Percentiles rank a stretch among this genome's conserved stretches.
Conservation (phyloP, 768 basidiomycete genomes). For the Boletus rubroflammeus region DNA sequence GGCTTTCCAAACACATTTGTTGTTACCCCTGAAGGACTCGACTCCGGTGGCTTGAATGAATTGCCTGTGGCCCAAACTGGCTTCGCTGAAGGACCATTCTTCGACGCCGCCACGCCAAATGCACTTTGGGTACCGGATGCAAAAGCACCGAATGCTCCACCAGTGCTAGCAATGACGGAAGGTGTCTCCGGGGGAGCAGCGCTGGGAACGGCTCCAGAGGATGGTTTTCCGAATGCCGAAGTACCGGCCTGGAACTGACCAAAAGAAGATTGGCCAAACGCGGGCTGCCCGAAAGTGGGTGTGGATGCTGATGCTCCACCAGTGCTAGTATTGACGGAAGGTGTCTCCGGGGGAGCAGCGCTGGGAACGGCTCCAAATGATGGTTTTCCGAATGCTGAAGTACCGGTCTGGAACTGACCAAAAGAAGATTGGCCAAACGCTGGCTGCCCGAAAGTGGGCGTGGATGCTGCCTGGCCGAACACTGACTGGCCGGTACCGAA, state of each 20-base stretch:
- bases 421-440: conserved; percentile 38
- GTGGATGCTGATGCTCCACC: conserved; percentile 28
- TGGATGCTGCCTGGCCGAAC: conserved; percentile 27
- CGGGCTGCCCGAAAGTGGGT: conserved; percentile 36
- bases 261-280: conserved; percentile 38
- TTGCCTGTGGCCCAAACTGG: conserved; percentile 21
- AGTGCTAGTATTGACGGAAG: conserved; percentile 9
- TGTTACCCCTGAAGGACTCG: not conserved
- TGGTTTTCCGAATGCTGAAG: conserved; percentile 23
- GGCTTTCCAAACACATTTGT: conserved; percentile 10
- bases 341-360: conserved; percentile 7
- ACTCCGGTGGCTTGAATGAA: conserved; percentile 9
- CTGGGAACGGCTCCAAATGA: conserved; percentile 12
- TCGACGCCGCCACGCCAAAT: conserved; percentile 26
- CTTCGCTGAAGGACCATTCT: conserved; percentile 15
- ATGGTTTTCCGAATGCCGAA: conserved; percentile 23
- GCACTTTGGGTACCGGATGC: conserved; percentile 26
- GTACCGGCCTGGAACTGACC: conserved; percentile 16
- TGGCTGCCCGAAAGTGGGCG: conserved; percentile 36
- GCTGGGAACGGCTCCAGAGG: conserved; percentile 11
- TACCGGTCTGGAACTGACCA: conserved; percentile 16
- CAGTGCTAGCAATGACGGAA: conserved; percentile 8
- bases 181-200: conserved; percentile 10
- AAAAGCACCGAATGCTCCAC: conserved; percentile 38
- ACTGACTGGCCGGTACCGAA: conserved; percentile 34